Conservation (phyloP, 352 stramenopile species). For the Phytophthora pinifolia region DNA sequence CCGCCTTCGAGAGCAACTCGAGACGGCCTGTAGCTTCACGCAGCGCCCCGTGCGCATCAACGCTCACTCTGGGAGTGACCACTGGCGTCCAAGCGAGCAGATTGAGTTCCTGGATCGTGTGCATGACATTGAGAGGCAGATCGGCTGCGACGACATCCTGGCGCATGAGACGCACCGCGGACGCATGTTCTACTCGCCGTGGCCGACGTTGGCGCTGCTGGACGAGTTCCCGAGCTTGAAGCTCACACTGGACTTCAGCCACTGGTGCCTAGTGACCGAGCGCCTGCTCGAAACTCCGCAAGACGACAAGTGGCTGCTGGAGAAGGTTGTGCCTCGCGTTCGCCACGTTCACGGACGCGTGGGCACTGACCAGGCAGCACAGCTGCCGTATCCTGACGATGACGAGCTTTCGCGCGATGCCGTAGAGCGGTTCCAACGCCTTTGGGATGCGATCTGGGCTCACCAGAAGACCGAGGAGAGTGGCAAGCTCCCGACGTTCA, state of each 20-base stretch:
- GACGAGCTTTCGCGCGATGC: slow-evolving; percentile 28
- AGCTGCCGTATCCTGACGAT: slow-evolving; percentile 45
- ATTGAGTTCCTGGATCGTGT: slow-evolving; percentile 51
- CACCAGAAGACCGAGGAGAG: slow-evolving; percentile 26
- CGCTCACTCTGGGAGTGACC: slow-evolving; percentile 59
- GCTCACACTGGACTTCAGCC: slow-evolving; percentile 71
- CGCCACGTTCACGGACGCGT: slow-evolving; percentile 66
- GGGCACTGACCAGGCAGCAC: slow-evolving; percentile 48
- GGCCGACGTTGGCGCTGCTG: slow-evolving; percentile 57
- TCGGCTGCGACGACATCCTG: slow-evolving; percentile 35
- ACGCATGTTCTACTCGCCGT: slow-evolving; percentile 74
- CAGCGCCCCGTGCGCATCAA: slow-evolving; percentile 50
- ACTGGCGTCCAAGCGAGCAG: slow-evolving; percentile 48
- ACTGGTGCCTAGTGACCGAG: slow-evolving; percentile 66
- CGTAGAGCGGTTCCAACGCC: slow-evolving; percentile 48
- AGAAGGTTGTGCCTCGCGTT: slow-evolving; percentile 55
- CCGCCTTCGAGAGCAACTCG: slow-evolving; percentile 43
- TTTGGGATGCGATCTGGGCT: slow-evolving; percentile 55
- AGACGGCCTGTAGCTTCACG: slow-evolving; percentile 27
- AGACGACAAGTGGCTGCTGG: slow-evolving; percentile 50
- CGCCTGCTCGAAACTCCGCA: slow-evolving; percentile 47
- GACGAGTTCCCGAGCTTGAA: slow-evolving; percentile 61
- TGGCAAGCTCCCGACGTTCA: slow-evolving; percentile 47
- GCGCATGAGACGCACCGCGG: slow-evolving; percentile 69
- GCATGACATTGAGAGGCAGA: slow-evolving; percentile 42